Conservation (phyloP, 2,329 filamentous ascomycete species). For the Onygena corvina region DNA sequence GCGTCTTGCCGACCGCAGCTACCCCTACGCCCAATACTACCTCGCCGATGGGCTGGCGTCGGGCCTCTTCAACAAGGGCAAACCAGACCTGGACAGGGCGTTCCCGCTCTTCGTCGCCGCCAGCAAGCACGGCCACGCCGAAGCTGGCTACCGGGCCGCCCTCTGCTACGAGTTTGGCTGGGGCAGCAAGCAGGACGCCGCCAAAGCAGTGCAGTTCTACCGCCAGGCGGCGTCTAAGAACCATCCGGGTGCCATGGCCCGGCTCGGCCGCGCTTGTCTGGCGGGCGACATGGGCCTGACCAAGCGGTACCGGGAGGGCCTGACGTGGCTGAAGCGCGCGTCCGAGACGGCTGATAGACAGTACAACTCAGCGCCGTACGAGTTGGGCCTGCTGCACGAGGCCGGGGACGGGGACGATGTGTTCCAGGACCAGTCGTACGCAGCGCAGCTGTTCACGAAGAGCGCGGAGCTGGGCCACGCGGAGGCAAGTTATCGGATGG, state of each 20-base stretch:
- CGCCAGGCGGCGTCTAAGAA: slow-evolving; percentile 82
- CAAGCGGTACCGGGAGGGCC: slow-evolving; percentile 74
- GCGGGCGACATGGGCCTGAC: slow-evolving; percentile 74
- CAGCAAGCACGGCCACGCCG: slow-evolving; percentile 92
- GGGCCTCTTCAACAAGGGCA: slow-evolving; percentile 88
- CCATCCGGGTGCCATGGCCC: slow-evolving; percentile 87
- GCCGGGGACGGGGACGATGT: slow-evolving; percentile 89
- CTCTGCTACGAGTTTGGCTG: slow-evolving; percentile 97
- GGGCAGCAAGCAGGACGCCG: slow-evolving; percentile 80
- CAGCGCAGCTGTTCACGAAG: slow-evolving; percentile 86
- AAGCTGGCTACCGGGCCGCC: slow-evolving; percentile 85
- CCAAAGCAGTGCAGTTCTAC: slow-evolving; percentile 89
- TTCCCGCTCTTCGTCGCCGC: slow-evolving; percentile 88
- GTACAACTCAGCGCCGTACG: slow-evolving; percentile 87
- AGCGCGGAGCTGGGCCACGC: slow-evolving; percentile 83
- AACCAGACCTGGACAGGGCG: slow-evolving; percentile 78
- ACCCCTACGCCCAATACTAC: slow-evolving; percentile 97
- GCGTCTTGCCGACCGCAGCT: slow-evolving; percentile 71
- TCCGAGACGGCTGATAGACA: slow-evolving; percentile 79
- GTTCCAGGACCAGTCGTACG: slow-evolving; percentile 80
- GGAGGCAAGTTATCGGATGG: slow-evolving; percentile 75
- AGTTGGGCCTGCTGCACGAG: slow-evolving; percentile 78
- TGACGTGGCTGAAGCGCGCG: slow-evolving; percentile 94
- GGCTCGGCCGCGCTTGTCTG: slow-evolving; percentile 80
- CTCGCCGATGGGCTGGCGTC: slow-evolving; percentile 89